Evolutionary conservation across 1,284 basidiomycete genomes (phyloP).

Genomic region (Trichosporon faecale): DNA sequence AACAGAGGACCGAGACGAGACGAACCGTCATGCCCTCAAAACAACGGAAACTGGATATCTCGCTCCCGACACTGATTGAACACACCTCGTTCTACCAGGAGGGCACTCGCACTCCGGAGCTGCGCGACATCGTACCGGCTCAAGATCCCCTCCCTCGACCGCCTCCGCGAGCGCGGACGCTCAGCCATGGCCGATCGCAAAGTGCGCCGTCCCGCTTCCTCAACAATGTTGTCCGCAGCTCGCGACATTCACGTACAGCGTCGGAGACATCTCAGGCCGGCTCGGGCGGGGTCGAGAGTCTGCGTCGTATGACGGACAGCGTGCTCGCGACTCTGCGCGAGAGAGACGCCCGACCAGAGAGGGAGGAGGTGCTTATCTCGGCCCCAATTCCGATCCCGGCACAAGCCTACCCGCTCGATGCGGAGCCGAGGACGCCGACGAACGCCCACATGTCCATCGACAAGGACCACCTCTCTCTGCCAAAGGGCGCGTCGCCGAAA

Average conservation of each 20-base stretch:
- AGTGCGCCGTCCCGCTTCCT: constrained; percentile 4
- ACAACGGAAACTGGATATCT: not conserved
- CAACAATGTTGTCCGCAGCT: not conserved
- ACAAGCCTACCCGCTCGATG: not conserved
- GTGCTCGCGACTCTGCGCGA: not conserved
- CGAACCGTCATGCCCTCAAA: not conserved
- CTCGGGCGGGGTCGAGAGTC: not conserved
- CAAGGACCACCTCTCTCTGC: not conserved
- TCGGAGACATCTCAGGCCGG: not conserved
- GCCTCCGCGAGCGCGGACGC: not conserved
- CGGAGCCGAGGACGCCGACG: not conserved
- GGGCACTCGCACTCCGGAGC: not conserved
- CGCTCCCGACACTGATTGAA: constrained; percentile 1
- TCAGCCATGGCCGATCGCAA: not conserved
- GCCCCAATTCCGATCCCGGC: not conserved
- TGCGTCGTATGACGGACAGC: not conserved
- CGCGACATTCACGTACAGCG: not conserved
- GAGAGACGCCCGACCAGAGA: not conserved
- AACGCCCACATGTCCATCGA: not conserved
- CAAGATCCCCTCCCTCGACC: not conserved
- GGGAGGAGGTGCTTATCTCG: not conserved
- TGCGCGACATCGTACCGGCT: not conserved
- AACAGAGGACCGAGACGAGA: not conserved
- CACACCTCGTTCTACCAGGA: constrained; percentile 6
- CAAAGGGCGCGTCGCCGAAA: not conserved